These are phyloP conservation scores for Gastrolobium bilobum DNA, from an alignment of 306 rosid species.

Conservation along the genomic window DNA sequence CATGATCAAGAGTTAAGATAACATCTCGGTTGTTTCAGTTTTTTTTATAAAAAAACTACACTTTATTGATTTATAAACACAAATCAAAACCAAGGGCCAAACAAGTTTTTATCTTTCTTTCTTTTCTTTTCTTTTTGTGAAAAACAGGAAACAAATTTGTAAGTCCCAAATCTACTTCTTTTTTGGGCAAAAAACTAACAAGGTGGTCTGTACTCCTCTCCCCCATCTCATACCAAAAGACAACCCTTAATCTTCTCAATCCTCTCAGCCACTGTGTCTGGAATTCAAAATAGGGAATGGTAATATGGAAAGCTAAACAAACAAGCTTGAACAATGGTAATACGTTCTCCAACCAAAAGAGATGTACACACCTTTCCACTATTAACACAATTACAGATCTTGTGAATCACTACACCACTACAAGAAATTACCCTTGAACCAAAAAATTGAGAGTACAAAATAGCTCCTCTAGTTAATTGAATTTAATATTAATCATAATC, in stretches of 20 bases:
- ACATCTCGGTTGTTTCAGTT: too few species aligned
- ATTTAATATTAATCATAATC: neutral
- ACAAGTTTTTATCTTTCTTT: neutral
- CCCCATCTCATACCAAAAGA: neutral
- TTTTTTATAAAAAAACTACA: too few species aligned
- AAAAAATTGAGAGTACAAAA: neutral
- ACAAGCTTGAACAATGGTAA: neutral
- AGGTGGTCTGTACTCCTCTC: neutral
- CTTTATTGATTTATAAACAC: neutral
- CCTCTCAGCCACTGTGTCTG: neutral
- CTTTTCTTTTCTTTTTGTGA: too few species aligned
- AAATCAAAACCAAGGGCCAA: neutral
- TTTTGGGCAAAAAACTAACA: constrained; percentile 1
- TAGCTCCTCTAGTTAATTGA: neutral
- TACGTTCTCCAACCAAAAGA: constrained; percentile 1
- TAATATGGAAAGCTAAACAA: neutral
- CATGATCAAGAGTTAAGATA: neutral
- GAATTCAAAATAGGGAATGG: neutral
- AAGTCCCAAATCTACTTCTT: neutral
- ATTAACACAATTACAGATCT: neutral
- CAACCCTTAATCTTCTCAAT: neutral
- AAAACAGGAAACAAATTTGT: neutral
- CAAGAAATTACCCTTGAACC: neutral
- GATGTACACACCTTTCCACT: constrained; percentile 3
- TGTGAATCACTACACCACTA: neutral